Conservation (phyloP, 1,284 basidiomycete genomes). For the Ustilago lituana region DNA sequence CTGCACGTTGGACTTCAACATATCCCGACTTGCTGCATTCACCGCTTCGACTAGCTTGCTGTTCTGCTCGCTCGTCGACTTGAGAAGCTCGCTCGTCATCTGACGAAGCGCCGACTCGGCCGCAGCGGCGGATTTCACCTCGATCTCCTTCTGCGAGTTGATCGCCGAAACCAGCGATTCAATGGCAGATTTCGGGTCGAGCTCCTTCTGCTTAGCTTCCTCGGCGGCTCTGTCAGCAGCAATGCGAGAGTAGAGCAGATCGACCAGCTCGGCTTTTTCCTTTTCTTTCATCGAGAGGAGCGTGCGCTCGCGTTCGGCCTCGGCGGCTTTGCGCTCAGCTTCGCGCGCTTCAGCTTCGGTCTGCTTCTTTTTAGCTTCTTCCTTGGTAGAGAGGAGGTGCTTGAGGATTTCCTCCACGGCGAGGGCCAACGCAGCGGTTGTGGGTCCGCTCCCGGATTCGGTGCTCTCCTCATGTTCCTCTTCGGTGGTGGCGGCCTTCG, state of each 20-base stretch:
- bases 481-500: not conserved
- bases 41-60: slow-evolving; percentile 54
- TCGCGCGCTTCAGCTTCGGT: slow-evolving; percentile 30
- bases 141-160: slow-evolving; percentile 50
- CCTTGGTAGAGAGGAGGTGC: slow-evolving; percentile 56
- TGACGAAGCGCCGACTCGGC: slow-evolving; percentile 49
- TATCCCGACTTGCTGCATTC: slow-evolving; percentile 48
- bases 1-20: slow-evolving; percentile 53
- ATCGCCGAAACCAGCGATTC: slow-evolving; percentile 56
- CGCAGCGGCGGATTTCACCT: slow-evolving; percentile 32
- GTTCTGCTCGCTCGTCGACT: slow-evolving; percentile 51
- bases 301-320: slow-evolving; percentile 21
- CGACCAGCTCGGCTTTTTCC: slow-evolving; percentile 51
- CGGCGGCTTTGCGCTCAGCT: slow-evolving; percentile 28
- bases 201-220: slow-evolving; percentile 31
- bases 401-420: slow-evolving; percentile 63
- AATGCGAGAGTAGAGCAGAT: slow-evolving; percentile 36
- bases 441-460: slow-evolving; percentile 16
- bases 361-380: slow-evolving; percentile 45
- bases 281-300: slow-evolving; percentile 32
- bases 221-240: slow-evolving; percentile 38
- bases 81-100: slow-evolving; percentile 47
- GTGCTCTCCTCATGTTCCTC: slow-evolving; percentile 1
- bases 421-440: slow-evolving; percentile 44
- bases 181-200: slow-evolving; percentile 59